Conservation (phyloP, 139 green algal species). For the Chlorella sp. region DNA sequence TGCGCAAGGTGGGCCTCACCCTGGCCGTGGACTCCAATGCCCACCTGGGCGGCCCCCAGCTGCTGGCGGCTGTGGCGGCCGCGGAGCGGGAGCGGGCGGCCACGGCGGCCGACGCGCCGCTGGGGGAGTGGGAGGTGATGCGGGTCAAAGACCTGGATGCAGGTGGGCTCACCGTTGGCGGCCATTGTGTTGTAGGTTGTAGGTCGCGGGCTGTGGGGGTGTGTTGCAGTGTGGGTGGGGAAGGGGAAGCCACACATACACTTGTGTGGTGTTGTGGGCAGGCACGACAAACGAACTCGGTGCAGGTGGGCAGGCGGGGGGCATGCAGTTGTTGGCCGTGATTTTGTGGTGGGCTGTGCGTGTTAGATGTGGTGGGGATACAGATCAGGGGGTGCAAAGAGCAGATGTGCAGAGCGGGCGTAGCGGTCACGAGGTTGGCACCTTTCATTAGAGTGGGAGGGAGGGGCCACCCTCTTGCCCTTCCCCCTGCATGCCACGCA, state of each 20-base stretch:
- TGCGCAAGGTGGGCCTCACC: slow-evolving; percentile 45
- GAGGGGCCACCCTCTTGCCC: no score
- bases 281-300: slow-evolving; percentile 26
- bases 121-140: slow-evolving; percentile 71
- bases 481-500: no score
- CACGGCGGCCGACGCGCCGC: slow-evolving; percentile 48
- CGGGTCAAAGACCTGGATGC: slow-evolving; percentile 41
- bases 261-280: neutral
- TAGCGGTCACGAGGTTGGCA: no score
- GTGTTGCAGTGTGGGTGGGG: neutral
- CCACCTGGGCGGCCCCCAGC: slow-evolving; percentile 15
- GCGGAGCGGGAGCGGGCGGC: slow-evolving; percentile 41
- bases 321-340: no score
- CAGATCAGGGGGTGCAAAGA: no score
- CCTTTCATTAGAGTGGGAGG: no score
- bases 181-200: no score
- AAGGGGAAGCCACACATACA: neutral
- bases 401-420: no score
- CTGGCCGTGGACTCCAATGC: slow-evolving; percentile 35
- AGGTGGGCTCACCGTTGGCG: neutral
- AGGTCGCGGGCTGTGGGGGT: no score
- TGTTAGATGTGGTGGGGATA: no score
- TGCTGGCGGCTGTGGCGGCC: slow-evolving; percentile 40
- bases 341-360: no score
- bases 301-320: neutral